Evolutionary conservation across 192 early-diverging fungal genomes (phyloP).

Genomic region (Coemansia sp.): DNA sequence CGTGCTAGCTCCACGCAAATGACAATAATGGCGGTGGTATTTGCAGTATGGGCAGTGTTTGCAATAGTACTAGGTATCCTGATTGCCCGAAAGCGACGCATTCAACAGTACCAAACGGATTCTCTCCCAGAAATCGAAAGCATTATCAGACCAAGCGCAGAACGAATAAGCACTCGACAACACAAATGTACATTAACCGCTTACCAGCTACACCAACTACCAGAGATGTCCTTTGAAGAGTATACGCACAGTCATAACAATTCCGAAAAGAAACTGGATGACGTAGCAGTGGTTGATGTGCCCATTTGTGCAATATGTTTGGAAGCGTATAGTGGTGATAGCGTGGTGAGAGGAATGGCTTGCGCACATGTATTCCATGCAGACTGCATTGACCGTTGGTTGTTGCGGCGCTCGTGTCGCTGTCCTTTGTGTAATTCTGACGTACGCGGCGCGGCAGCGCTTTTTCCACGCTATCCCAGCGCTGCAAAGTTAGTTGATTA

Average conservation of each 20-base stretch:
- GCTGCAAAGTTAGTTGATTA: conserved; percentile 21
- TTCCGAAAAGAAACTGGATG: background rate
- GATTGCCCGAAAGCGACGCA: background rate
- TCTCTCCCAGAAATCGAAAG: background rate
- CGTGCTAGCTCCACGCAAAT: conserved; percentile 12
- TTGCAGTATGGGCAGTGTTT: conserved; percentile 15
- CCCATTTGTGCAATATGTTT: conserved; percentile 36
- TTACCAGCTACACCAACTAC: conserved; percentile 15
- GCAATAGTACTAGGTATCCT: conserved; percentile 1
- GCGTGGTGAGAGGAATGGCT: conserved; percentile 27
- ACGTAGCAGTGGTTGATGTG: background rate
- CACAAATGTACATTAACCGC: conserved; percentile 6
- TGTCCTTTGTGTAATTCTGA: conserved; percentile 46
- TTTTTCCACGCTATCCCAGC: conserved; percentile 28
- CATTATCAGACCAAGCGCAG: background rate
- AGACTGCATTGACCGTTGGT: conserved; percentile 41
- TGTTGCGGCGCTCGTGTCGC: conserved; percentile 38
- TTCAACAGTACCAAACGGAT: background rate
- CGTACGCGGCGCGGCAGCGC: conserved; percentile 9
- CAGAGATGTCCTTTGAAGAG: conserved; percentile 6
- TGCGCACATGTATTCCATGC: conserved; percentile 42
- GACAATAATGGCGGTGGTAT: conserved; percentile 10
- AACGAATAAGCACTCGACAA: background rate
- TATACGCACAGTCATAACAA: background rate
- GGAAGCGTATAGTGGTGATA: conserved; percentile 15